Evolutionary conservation across 1,284 basidiomycete species (phyloP).

Genomic region (Tremellales sp.): DNA sequence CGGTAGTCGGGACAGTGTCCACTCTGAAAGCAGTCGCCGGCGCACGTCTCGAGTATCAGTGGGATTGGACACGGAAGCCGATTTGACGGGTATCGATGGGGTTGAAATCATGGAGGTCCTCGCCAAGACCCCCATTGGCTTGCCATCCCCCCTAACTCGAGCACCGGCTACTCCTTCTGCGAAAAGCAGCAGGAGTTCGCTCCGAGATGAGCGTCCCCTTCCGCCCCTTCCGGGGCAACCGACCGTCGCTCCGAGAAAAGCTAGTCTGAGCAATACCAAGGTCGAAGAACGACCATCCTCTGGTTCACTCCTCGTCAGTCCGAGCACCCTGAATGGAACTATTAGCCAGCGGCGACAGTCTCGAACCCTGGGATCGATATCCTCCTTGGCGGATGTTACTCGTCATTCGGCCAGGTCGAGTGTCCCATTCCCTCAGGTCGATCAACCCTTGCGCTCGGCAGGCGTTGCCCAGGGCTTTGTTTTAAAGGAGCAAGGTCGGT

Average conservation of each 20-base stretch:
- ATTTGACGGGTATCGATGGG: conserved; percentile 27
- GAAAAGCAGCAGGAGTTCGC: not conserved
- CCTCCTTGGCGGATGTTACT: not conserved
- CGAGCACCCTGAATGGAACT: conserved; percentile 31
- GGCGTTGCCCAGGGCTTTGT: not conserved
- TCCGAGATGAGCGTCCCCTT: conserved; percentile 1
- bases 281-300: not conserved
- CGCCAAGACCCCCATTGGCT: not conserved
- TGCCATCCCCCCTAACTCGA: no score
- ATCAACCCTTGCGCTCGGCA: not conserved
- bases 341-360: conserved; percentile 39
- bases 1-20: no score
- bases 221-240: conserved; percentile 12
- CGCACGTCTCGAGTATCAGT: conserved; percentile 17
- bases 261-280: conserved; percentile 8
- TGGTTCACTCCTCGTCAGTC: conserved; percentile 25
- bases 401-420: conserved; percentile 7
- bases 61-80: conserved; percentile 31
- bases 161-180: not conserved
- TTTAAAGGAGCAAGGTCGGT: conserved; percentile 7
- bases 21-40: no score
- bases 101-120: conserved; percentile 2
- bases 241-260: conserved; percentile 2
- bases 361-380: conserved; percentile 1
- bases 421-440: not conserved